These are phyloP conservation scores for Selaginella moellendorffii DNA, from an alignment of 75 land plant species.

Conservation along the genomic window DNA sequence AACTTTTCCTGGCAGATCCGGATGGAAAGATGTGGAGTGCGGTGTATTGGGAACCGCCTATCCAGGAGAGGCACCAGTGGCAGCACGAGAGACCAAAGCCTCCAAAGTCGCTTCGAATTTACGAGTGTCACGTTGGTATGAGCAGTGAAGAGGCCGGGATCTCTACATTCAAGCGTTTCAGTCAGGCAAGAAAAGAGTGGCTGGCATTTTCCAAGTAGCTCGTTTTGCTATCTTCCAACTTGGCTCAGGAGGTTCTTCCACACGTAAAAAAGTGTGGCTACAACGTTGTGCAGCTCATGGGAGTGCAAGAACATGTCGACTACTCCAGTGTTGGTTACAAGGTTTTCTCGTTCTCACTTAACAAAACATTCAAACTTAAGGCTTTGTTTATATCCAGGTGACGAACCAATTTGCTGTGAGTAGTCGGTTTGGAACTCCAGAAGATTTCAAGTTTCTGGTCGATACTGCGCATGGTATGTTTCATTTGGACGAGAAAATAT, in stretches of 20 bases:
- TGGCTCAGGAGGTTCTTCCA: constrained; percentile 56
- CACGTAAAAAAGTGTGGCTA: constrained; percentile 79
- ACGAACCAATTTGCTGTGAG: constrained; percentile 83
- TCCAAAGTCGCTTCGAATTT: constrained; percentile 66
- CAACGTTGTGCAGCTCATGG: constrained; percentile 82
- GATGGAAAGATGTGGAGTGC: constrained; percentile 57
- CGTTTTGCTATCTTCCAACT: not conserved
- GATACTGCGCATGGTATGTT: constrained; percentile 89
- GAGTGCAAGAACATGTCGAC: constrained; percentile 80
- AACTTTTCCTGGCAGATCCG: constrained; percentile 36
- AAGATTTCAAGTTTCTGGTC: constrained; percentile 85
- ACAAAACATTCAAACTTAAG: not conserved
- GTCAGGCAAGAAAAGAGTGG: constrained; percentile 29
- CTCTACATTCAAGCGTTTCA: constrained; percentile 52
- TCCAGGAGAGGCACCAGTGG: constrained; percentile 48
- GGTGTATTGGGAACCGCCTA: constrained; percentile 90
- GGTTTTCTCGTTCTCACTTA: constrained; percentile 22
- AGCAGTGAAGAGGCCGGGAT: constrained; percentile 60
- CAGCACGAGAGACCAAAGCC: constrained; percentile 38
- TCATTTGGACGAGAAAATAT: not conserved
- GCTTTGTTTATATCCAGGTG: constrained; percentile 36
- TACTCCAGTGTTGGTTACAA: constrained; percentile 87
- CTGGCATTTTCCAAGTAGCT: not conserved
- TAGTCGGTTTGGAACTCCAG: constrained; percentile 94
- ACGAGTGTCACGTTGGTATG: constrained; percentile 97